A percentile compares a stretch with the other conserved stretches of the same genome.
These are phyloP conservation scores for Didymella exigua DNA, from an alignment of 2,329 filamentous ascomycete genomes.

Conservation along the genomic window DNA sequence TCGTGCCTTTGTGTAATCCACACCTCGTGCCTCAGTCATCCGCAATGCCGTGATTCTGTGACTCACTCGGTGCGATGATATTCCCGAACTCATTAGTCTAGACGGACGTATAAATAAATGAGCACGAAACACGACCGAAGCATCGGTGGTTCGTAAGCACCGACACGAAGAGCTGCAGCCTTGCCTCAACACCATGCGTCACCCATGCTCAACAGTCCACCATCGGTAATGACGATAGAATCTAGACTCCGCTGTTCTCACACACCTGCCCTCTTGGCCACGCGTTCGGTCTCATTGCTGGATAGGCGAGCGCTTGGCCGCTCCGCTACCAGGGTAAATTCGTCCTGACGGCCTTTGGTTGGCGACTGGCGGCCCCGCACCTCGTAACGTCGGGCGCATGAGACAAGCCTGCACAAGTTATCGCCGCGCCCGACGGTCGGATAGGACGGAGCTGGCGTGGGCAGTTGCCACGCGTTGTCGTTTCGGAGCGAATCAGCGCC, in stretches of 20 bases:
- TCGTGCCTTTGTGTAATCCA: slow-evolving; percentile 3
- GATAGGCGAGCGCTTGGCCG: slow-evolving; percentile 26
- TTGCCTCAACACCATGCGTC: slow-evolving; percentile 23
- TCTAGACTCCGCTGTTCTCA: slow-evolving; percentile 30
- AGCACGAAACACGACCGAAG: slow-evolving; percentile 12
- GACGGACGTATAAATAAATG: slow-evolving; percentile 9
- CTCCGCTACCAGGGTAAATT: slow-evolving; percentile 19
- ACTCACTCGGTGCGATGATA: slow-evolving; percentile 14
- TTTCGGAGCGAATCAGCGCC: slow-evolving; percentile 27
- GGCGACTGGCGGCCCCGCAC: slow-evolving; percentile 15
- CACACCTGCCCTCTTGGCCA: slow-evolving; percentile 8
- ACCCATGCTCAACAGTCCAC: slow-evolving; percentile 18
- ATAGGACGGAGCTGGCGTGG: slow-evolving; percentile 24
- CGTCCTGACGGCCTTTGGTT: slow-evolving; percentile 6
- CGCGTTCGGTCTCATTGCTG: slow-evolving; percentile 12
- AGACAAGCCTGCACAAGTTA: slow-evolving; percentile 23
- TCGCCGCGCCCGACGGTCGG: slow-evolving; percentile 23
- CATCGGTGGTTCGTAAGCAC: slow-evolving; percentile 15
- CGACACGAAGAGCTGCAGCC: slow-evolving; percentile 20
- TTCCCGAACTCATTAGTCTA: slow-evolving; percentile 11
- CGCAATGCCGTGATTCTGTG: slow-evolving; percentile 4
- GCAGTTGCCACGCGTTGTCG: slow-evolving; percentile 31
- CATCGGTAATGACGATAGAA: slow-evolving; percentile 15
- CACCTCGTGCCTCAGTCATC: slow-evolving; percentile 4
- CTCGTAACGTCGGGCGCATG: slow-evolving; percentile 23